Evolutionary conservation across 768 basidiomycete genomes (phyloP).

Genomic region (Harrya chromipes): DNA sequence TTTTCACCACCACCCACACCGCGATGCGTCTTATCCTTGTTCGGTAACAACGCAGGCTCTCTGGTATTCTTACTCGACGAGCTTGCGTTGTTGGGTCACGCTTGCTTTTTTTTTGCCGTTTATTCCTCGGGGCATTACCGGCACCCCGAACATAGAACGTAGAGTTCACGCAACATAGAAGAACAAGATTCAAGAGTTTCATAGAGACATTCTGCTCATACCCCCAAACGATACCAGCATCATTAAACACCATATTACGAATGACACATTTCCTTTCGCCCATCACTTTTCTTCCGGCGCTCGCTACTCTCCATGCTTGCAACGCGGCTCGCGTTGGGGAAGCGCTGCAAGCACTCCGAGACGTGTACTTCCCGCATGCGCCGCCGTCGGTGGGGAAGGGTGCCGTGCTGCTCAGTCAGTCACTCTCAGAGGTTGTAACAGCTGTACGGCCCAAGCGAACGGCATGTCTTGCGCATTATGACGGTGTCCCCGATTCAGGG

Average conservation of each 20-base stretch:
- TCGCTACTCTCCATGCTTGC: slow-evolving; percentile 39
- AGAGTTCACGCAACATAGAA: slow-evolving; percentile 12
- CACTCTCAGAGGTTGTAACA: slow-evolving; percentile 11
- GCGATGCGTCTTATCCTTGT: slow-evolving; percentile 49
- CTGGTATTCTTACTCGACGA: slow-evolving; percentile 14
- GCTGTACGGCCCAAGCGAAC: slow-evolving; percentile 26
- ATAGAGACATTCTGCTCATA: slow-evolving; percentile 8
- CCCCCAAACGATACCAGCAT: slow-evolving; percentile 5
- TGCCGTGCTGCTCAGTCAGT: slow-evolving; percentile 21
- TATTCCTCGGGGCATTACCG: too few species aligned
- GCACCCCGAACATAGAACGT: slow-evolving; percentile 16
- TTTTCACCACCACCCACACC: slow-evolving; percentile 7
- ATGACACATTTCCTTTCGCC: slow-evolving; percentile 35
- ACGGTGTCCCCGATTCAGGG: slow-evolving; percentile 64
- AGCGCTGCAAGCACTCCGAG: slow-evolving; percentile 43
- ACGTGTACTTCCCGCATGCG: slow-evolving; percentile 49
- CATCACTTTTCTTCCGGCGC: slow-evolving; percentile 54
- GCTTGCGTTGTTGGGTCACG: slow-evolving; percentile 17
- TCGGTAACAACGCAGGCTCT: slow-evolving; percentile 49
- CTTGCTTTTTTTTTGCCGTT: slow-evolving; percentile 2
- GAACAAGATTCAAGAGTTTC: neutral
- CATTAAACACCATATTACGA: neutral
- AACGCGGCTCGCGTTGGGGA: slow-evolving; percentile 36
- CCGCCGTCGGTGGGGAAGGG: slow-evolving; percentile 5
- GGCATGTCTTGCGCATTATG: slow-evolving; percentile 34